Evolutionary conservation across 768 basidiomycete species (phyloP).

Genomic region (Phylloporus sp.): DNA sequence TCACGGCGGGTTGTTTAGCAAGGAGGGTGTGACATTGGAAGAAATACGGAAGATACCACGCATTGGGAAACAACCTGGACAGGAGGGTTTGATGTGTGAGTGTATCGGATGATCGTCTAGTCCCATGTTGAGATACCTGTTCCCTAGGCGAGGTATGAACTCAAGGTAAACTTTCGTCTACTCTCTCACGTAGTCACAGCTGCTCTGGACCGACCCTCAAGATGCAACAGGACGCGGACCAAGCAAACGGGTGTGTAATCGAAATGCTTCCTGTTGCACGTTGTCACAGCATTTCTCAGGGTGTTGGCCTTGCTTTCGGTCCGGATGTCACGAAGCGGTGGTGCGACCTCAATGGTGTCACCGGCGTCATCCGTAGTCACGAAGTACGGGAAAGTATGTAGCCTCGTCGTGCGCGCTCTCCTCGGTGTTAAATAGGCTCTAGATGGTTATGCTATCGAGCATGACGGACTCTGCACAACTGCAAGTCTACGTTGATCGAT

Average conservation of each 20-base stretch:
- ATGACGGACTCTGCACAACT: constrained; percentile 91
- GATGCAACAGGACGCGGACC: constrained; percentile 85
- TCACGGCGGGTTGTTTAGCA: constrained; percentile 95
- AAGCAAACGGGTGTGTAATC: constrained; percentile 79
- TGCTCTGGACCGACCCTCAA: constrained; percentile 97
- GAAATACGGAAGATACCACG: constrained; percentile 88
- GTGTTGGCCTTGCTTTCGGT: constrained; percentile 94
- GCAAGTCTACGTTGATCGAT: constrained; percentile 36
- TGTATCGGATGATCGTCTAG: constrained; percentile 3
- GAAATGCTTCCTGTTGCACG: constrained; percentile 3
- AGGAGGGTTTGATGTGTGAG: constrained; percentile 93
- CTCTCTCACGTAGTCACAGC: constrained; percentile 37
- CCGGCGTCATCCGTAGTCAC: constrained; percentile 90
- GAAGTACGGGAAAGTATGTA: constrained; percentile 86
- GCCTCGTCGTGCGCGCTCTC: constrained; percentile 1
- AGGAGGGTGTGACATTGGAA: constrained; percentile 90
- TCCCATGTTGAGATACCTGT: constrained; percentile 7
- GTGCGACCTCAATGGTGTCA: constrained; percentile 83
- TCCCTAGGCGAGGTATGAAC: constrained; percentile 56
- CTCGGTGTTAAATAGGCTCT: constrained; percentile 4
- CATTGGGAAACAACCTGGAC: constrained; percentile 86
- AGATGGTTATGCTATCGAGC: constrained; percentile 95
- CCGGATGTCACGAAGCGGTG: constrained; percentile 89
- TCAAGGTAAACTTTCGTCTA: background rate
- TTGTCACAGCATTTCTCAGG: constrained; percentile 42